Evolutionary conservation across 768 basidiomycete genomes (phyloP), one percentile per base, ranked within the genome.

Genomic region (Suillus brevipes): DNA sequence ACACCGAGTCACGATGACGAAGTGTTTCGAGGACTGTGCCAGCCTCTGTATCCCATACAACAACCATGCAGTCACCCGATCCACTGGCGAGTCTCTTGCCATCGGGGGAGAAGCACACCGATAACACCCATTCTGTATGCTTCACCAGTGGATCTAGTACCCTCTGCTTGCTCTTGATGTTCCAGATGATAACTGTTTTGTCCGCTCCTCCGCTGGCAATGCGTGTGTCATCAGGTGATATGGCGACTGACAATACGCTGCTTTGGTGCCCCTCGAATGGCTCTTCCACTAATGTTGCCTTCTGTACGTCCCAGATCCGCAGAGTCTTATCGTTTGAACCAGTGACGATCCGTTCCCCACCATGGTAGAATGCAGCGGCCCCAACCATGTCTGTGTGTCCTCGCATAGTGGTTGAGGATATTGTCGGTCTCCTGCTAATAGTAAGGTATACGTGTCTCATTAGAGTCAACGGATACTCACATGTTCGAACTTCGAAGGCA

Each of bases 51-150:
- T 62, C 66, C 66, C 66, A 67, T 34, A 67, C 10, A n/a, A 61
- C 18, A 10, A 68, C 37, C 2, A 45, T 67, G 2, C 38, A 20
- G 45, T 83, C 81, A 23, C 78, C 69, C 36, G 75, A 76, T 2
- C 78, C 81, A 16, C 80, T 79, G 38, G 78, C 80, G 23, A 83
- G 72, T 58, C 76, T 73, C 49, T 77, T 74, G 2, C 79, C 79
- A 69, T 82, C 79, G 34, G 81, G 80, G 10, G 78, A 80, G 63
- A 83, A 77, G 66, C 74, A 68, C 59, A 82, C 74, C 34, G 73
- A 74, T 34, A 34, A 4, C 34, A 34, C 34, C 34, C 34, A 34
- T 2, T 7, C 34, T 34, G 34, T 23, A 49, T 49, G 47, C 47
- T 49, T 49, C 47, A 49, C 47, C 23, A 49, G 47, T 13, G 47